Conservation (phyloP, 768 basidiomycete species). For the Boletus vermiculosoides region DNA sequence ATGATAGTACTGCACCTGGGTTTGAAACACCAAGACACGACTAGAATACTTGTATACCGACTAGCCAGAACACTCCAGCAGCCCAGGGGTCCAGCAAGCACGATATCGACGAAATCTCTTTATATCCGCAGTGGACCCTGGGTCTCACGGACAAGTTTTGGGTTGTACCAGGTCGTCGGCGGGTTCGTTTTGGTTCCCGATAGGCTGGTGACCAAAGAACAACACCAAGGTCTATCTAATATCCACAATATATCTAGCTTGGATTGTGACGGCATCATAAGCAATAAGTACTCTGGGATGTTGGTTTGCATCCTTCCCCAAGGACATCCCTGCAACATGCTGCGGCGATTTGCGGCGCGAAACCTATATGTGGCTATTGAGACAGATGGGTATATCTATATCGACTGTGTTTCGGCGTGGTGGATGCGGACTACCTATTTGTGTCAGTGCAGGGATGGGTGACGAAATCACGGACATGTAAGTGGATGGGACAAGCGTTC, state of each 20-base stretch:
- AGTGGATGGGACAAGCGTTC: not conserved
- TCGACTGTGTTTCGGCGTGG: not conserved
- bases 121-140: constrained; percentile 5
- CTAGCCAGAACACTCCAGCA: too few relatives aligned
- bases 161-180: constrained; percentile 1
- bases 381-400: not conserved
- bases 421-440: not conserved
- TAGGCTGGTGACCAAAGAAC: not conserved
- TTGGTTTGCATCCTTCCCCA: not conserved
- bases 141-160: constrained; percentile 7
- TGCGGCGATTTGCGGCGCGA: constrained; percentile 6
- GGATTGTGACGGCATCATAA: constrained; percentile 4
- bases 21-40: not conserved
- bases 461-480: not conserved
- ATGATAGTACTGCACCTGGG: not conserved
- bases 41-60: too few relatives aligned
- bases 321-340: not conserved
- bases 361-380: not conserved
- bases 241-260: not conserved
- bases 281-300: not conserved
- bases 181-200: constrained; percentile 1
- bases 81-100: constrained; percentile 6
- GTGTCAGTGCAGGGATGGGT: not conserved
- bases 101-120: not conserved
- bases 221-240: not conserved